These are phyloP conservation scores for Raddia guianensis DNA, from an alignment of 176 grass and related monocot genomes.

Conservation along the genomic window DNA sequence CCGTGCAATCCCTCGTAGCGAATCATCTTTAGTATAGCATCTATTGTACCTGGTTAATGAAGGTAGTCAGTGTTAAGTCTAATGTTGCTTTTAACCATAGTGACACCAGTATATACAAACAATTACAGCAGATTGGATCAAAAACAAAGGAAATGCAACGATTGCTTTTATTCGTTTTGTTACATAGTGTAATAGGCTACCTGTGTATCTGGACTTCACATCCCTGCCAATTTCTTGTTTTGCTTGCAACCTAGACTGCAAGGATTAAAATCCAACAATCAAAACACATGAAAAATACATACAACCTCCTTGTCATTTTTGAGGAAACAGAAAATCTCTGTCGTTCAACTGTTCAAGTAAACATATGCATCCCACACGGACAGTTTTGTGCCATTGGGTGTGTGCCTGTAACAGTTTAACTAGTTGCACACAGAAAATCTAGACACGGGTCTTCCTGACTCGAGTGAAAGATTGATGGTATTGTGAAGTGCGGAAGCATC, in stretches of 20 bases:
- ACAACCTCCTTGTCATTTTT: not conserved
- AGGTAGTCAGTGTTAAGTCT: not conserved
- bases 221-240: constrained; percentile 98
- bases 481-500: constrained; percentile 6
- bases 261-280: constrained; percentile 35
- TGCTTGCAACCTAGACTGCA: constrained; percentile 99
- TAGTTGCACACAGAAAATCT: constrained; percentile 1
- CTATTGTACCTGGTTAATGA: constrained; percentile 70
- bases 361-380: not conserved
- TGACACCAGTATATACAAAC: not conserved
- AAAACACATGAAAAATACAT: constrained; percentile 27
- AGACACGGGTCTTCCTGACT: not conserved
- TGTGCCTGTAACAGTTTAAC: not conserved
- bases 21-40: constrained; percentile 96
- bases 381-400: not conserved
- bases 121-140: constrained; percentile 4
- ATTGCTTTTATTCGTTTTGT: constrained; percentile 21
- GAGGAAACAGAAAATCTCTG: too few species aligned
- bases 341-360: not conserved
- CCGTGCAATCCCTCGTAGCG: constrained; percentile 77
- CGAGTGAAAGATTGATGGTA: constrained; percentile 3
- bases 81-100: not conserved
- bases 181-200: constrained; percentile 41
- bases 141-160: not conserved
- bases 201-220: constrained; percentile 85